A percentile compares a stretch with the other conserved stretches of the same genome.
Evolutionary conservation across 169 alveolate species (phyloP).

Genomic region (Miamiensis avidus): DNA sequence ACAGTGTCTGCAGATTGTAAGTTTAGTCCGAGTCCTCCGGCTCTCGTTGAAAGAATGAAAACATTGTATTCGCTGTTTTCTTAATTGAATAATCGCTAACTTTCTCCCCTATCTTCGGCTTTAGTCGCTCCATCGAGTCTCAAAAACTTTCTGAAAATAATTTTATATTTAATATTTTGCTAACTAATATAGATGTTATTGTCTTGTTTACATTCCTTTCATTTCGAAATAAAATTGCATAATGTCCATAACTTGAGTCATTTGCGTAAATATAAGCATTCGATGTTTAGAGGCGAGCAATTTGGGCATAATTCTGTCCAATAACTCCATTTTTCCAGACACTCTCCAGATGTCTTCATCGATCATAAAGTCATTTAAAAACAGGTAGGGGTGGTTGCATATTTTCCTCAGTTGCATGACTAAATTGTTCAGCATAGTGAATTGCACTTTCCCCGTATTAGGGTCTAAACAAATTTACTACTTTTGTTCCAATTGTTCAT

Average conservation of each 20-base stretch:
- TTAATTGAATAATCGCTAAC: conserved; percentile 80
- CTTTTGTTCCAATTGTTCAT: not conserved
- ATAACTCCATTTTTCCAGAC: conserved; percentile 93
- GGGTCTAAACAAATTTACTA: conserved; percentile 53
- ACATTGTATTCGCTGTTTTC: conserved; percentile 85
- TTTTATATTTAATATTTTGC: no score
- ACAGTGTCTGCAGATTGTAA: conserved; percentile 98
- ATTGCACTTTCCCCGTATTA: conserved; percentile 70
- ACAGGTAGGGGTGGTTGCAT: conserved; percentile 94
- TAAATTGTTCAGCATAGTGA: conserved; percentile 84
- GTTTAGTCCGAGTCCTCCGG: conserved; percentile 99
- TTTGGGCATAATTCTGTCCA: conserved; percentile 93
- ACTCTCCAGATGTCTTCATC: conserved; percentile 89
- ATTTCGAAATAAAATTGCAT: conserved; percentile 86
- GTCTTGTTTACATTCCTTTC: conserved; percentile 51
- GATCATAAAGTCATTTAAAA: conserved; percentile 79
- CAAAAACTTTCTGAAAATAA: conserved; percentile 62
- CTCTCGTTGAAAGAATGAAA: conserved; percentile 96
- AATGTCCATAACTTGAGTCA: conserved; percentile 93
- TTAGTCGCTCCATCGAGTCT: conserved; percentile 97
- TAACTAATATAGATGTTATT: not conserved
- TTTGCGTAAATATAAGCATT: conserved; percentile 92
- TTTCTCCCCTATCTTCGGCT: conserved; percentile 90
- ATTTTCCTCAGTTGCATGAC: conserved; percentile 94
- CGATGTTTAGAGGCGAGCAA: conserved; percentile 88